phyloP scores from a whole-genome alignment of 2,329 filamentous ascomycete genomes.

The Tothia fuscella region DNA sequence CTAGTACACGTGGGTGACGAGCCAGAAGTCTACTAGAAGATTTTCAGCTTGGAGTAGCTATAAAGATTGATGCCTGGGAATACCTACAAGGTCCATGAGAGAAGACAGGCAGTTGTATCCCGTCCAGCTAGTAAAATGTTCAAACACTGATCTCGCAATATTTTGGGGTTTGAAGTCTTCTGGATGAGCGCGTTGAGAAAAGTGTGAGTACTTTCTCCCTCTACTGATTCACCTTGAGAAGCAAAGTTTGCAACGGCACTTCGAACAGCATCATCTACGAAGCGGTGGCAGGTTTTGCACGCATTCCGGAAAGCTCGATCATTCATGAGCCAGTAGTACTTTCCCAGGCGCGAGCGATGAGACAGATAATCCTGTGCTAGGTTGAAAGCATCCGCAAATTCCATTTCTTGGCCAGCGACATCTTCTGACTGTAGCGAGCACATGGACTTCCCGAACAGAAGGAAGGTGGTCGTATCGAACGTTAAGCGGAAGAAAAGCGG shows the following conservation, averaged over 20 bases:
- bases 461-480: neutral
- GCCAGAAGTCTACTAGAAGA: neutral
- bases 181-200: neutral
- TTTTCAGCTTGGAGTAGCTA: neutral
- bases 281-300: neutral
- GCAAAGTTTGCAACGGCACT: neutral
- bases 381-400: constrained; percentile 5
- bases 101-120: constrained; percentile 3
- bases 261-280: neutral
- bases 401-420: neutral
- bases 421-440: neutral
- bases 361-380: neutral
- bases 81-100: constrained; percentile 1
- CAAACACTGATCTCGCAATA: neutral
- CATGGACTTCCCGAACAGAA: constrained; percentile 1
- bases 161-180: neutral
- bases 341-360: neutral
- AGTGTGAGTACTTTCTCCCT: neutral
- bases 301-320: neutral
- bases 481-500: constrained; percentile 1
- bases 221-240: neutral
- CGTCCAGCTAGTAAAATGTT: neutral
- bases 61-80: neutral
- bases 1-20: neutral
- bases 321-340: neutral